Evolutionary conservation across 2,329 filamentous ascomycete species (phyloP).

Genomic region (Metarhizium album): DNA sequence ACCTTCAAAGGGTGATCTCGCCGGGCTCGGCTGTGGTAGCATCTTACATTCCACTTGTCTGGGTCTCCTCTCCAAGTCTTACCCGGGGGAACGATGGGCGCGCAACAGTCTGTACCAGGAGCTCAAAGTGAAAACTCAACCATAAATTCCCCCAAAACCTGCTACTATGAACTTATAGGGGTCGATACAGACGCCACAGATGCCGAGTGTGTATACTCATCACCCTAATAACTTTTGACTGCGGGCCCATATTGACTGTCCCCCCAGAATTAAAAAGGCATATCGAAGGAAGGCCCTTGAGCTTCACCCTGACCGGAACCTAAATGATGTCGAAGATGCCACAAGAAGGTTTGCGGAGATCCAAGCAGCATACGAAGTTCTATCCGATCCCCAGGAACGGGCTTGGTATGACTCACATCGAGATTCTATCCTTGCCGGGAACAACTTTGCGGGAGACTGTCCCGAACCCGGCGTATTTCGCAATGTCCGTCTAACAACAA

Average conservation of each 20-base stretch:
- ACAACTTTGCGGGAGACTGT: constrained; percentile 34
- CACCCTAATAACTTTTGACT: too few relatives aligned
- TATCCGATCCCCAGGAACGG: constrained; percentile 89
- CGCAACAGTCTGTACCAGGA: constrained; percentile 38
- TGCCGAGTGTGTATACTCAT: constrained; percentile 54
- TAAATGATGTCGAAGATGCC: constrained; percentile 70
- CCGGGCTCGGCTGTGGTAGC: background rate
- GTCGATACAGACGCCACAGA: constrained; percentile 64
- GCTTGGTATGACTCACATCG: constrained; percentile 97
- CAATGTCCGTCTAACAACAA: constrained; percentile 65
- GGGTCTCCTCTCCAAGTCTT: background rate
- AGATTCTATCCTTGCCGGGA: constrained; percentile 66
- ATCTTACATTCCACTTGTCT: background rate
- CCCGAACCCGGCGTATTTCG: constrained; percentile 49
- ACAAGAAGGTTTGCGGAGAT: constrained; percentile 84
- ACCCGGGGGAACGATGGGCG: constrained; percentile 33
- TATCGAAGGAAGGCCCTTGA: constrained; percentile 87
- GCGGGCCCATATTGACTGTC: background rate
- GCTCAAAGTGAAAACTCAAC: constrained; percentile 12
- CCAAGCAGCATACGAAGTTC: constrained; percentile 87
- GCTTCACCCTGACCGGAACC: constrained; percentile 89
- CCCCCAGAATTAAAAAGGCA: constrained; percentile 74
- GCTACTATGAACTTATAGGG: constrained; percentile 77
- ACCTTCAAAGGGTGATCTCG: too few relatives aligned
- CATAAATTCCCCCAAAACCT: constrained; percentile 47